Base-by-base conservation (phyloP, 31 red algal species). In the Porphyra umbilicalis region DNA sequence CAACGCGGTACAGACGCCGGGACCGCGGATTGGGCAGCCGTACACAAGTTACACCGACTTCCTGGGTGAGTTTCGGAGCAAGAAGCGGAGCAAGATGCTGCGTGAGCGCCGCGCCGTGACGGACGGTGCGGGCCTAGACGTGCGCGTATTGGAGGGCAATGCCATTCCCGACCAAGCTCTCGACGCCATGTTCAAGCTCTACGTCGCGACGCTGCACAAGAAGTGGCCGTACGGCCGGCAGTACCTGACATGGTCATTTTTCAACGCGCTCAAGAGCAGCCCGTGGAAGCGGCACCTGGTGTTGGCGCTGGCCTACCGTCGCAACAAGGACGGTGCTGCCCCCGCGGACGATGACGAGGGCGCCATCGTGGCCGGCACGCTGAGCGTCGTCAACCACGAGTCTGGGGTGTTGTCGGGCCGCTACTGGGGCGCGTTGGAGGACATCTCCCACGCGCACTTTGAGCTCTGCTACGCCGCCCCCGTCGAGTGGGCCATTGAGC, bases 401-500 rank as follows among this genome's bases (percentile, higher is more conserved):
- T 81, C 86, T 1, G 88, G 88, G 31, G 85, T 85, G 2, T 94
- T 97, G 32, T 93, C 83, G 75, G 95, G 95, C 36, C 81, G 95
- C 36, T 97, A 97, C 80, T 97, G 95, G 95, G 95, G 95, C 7
- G 87, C 89, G 78, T 35, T 92, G 10, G 90, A 93, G 86, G 86
- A 94, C 15, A 79, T 88, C 33, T 84, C 86, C 9, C 87, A 87
- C 86, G 57, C 94, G 16, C 95, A 97, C 81, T 97, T 97, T 85
- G 95, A 97, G 79, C 76, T 87, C 32, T 97, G 95, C 82, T 97
- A 97, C 78, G 94, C 94, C 75, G 85, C 87, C 39, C 80, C 95
- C 35, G 89, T 97, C 76, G 95, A 97, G 76, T 91, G 89, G 42
- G 89, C 86, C 84, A 94, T 93, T 80, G 75, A 90, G 35, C 76